Evolutionary conservation across 441 rosid genomes (phyloP), one percentile per base, ranked within the genome.

Genomic region (Gossypium gossypioides): DNA sequence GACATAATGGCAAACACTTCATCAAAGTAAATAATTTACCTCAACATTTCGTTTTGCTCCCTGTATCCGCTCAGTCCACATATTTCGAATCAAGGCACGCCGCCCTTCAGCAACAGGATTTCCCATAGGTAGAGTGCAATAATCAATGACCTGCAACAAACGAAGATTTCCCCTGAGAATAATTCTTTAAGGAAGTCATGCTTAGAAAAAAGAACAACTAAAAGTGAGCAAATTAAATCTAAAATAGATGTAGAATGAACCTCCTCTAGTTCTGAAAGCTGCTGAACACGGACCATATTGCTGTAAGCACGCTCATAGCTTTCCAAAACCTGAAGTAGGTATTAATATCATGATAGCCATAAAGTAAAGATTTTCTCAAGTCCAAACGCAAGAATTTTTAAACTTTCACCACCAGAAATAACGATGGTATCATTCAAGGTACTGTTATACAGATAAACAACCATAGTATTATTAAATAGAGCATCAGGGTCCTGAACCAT

Each of bases 221-320:
- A 27, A 21, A 78, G 37, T 21, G 16, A 72, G 51, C 63, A 75
- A 72, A 65, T 46, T 74, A 44, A 79, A 54, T 56, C 52, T 0
- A 59, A 69, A 74, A 40, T 40, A 40, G 44, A 69, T 51, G 52
- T 18, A 25, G 61, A 79, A 76, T 72, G 77, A 66, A 96, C 99
- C 99, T 96, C 99, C 78, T 96, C 99, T 57, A 96, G 81, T 81
- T 96, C 99, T 64, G 98, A 88, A 27, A 96, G 86, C 84, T 93
- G 99, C 86, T 96, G 99, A 76, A 96, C 98, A 61, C 98, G 96
- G 76, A 96, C 94, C 99, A 96, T 96, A 79, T 96, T 91, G 84
- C 71, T 88, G 76, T 96, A 93, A 52, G 99, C 98, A 82, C 99
- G 97, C 62, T 96, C 98, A 76, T 96, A 96, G 83, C 99, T 96